phyloP scores from a whole-genome alignment of 345 rosid genomes.

The Salix exigua region DNA sequence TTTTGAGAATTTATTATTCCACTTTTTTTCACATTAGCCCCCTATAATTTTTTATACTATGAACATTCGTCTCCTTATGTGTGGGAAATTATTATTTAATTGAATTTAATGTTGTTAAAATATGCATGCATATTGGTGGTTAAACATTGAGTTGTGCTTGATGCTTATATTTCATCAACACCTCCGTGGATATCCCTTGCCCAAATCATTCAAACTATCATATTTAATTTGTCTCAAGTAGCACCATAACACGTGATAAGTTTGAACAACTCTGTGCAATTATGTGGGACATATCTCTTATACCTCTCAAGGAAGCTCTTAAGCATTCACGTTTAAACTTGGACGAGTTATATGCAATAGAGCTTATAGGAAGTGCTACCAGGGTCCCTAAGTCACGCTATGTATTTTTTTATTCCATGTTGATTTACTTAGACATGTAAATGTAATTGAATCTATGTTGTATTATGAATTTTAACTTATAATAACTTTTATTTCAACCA shows the following conservation, averaged over 20 bases:
- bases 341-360: conserved; percentile 81
- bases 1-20: background rate
- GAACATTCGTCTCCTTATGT: no score
- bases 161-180: background rate
- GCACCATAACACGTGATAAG: conserved; percentile 88
- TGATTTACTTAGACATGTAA: no score
- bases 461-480: no score
- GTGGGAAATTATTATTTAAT: background rate
- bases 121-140: background rate
- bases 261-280: conserved; percentile 94
- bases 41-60: background rate
- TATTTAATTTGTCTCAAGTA: conserved; percentile 46
- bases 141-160: background rate
- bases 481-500: no score
- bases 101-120: background rate
- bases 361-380: conserved; percentile 94
- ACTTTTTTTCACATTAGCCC: background rate
- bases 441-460: no score
- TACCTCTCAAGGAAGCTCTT: conserved; percentile 74
- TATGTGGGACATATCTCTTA: conserved; percentile 87
- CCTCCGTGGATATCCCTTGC: background rate
- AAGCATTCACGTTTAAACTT: conserved; percentile 67
- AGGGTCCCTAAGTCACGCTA: conserved; percentile 72
- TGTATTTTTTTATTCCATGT: no score
- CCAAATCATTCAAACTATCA: background rate